Percentiles rank a stretch among this genome's conserved stretches.
Evolutionary conservation across 805 yeast genomes (phyloP).

Genomic region (Schwanniomyces yamadae): DNA sequence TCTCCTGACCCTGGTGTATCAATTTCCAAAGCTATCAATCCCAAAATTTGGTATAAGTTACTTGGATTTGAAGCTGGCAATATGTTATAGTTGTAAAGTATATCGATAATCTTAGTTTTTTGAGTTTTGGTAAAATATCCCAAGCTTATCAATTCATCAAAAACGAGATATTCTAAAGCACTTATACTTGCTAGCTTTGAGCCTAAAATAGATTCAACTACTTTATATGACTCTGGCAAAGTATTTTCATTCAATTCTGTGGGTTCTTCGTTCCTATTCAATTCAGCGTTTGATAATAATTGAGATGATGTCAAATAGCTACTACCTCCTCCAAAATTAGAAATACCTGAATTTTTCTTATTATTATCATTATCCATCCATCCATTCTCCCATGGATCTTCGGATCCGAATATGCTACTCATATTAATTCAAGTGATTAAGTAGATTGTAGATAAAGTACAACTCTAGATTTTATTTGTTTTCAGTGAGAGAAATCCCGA

Average conservation of each 20-base stretch:
- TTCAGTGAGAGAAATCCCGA: no score
- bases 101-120: conserved; percentile 31
- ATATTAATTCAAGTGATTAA: no score
- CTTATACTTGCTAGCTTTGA: conserved; percentile 19
- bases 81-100: conserved; percentile 34
- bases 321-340: conserved; percentile 9
- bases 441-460: no score
- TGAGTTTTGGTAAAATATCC: conserved; percentile 30
- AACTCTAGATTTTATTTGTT: no score
- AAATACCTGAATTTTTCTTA: conserved; percentile 3
- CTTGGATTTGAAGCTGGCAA: conserved; percentile 27
- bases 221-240: conserved; percentile 31
- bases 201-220: conserved; percentile 18
- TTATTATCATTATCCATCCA: conserved; percentile 26
- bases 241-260: conserved; percentile 13
- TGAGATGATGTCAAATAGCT: conserved; percentile 28
- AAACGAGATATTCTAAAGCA: conserved; percentile 29
- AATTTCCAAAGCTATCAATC: conserved; percentile 42
- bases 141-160: conserved; percentile 26
- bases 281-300: conserved; percentile 7
- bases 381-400: conserved; percentile 43
- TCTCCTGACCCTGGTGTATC: conserved; percentile 43
- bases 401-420: conserved; percentile 16
- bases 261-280: conserved; percentile 1
- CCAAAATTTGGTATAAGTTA: conserved; percentile 36